Conservation (phyloP, 2,329 filamentous ascomycete species). For the Nemania sp. region DNA sequence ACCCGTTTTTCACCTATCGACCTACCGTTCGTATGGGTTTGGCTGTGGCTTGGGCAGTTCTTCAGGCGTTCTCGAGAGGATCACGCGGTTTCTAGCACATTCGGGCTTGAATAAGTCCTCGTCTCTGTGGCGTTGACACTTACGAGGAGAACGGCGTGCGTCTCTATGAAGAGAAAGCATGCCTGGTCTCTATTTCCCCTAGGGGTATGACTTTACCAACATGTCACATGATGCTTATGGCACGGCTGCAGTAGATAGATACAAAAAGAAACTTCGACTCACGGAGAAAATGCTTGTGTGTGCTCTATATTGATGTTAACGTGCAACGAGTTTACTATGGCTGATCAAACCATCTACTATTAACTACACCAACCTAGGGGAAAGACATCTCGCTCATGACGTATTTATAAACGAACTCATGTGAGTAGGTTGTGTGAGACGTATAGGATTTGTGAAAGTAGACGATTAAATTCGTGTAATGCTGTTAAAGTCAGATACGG, state of each 20-base stretch:
- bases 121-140: conserved; percentile 73
- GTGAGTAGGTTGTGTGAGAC: neutral
- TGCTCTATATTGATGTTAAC: neutral
- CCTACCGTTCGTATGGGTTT: conserved; percentile 47
- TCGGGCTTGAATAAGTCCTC: conserved; percentile 58
- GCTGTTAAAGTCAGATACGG: neutral
- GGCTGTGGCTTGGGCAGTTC: conserved; percentile 52
- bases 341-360: neutral
- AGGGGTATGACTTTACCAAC: conserved; percentile 47
- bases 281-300: conserved; percentile 27
- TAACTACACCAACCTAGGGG: neutral
- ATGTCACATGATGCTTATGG: conserved; percentile 52
- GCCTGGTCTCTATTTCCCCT: conserved; percentile 51
- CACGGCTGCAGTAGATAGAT: conserved; percentile 51
- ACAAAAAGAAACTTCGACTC: conserved; percentile 47
- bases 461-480: neutral
- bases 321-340: neutral
- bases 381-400: neutral
- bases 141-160: conserved; percentile 77
- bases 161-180: conserved; percentile 53
- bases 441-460: neutral
- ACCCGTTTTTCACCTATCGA: conserved; percentile 43
- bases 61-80: conserved; percentile 45
- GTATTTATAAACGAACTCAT: neutral
- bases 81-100: conserved; percentile 50